phyloP scores from a whole-genome alignment of 345 rosid species.

The Luvunga scandens region DNA sequence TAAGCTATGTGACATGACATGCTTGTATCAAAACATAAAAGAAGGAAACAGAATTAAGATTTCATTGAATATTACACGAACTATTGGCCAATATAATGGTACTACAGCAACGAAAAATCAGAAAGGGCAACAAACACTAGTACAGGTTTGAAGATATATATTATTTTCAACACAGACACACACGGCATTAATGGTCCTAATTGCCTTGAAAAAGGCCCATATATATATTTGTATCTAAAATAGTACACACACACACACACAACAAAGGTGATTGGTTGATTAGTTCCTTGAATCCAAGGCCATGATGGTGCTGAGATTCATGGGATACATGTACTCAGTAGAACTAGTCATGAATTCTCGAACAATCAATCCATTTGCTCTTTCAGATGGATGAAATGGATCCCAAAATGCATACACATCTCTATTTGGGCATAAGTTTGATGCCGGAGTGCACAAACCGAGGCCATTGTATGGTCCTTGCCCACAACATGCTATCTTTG shows the following conservation, averaged over 20 bases:
- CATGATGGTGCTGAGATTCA: conserved; percentile 85
- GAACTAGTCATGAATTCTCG: conserved; percentile 47
- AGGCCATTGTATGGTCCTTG: conserved; percentile 90
- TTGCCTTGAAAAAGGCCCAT: neutral
- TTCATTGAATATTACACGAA: neutral
- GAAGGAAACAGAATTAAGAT: neutral
- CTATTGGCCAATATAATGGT: neutral
- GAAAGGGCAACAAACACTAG: neutral
- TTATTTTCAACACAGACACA: neutral
- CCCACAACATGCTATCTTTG: conserved; percentile 87
- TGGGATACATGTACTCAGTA: conserved; percentile 61
- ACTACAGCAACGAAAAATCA: neutral
- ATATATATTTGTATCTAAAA: too few species aligned
- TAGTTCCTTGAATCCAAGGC: conserved; percentile 42
- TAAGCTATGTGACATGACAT: neutral
- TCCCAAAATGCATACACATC: conserved; percentile 81
- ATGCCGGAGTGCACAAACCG: conserved; percentile 68
- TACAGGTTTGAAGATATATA: too few species aligned
- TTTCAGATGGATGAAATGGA: conserved; percentile 80
- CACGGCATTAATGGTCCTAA: neutral
- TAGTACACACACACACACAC: too few species aligned
- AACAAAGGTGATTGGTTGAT: neutral
- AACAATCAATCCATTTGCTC: conserved; percentile 62
- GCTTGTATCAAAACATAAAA: neutral
- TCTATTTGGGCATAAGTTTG: conserved; percentile 76